phyloP scores from a whole-genome alignment of 805 yeast species.

The Wickerhamomyces bisporus region DNA sequence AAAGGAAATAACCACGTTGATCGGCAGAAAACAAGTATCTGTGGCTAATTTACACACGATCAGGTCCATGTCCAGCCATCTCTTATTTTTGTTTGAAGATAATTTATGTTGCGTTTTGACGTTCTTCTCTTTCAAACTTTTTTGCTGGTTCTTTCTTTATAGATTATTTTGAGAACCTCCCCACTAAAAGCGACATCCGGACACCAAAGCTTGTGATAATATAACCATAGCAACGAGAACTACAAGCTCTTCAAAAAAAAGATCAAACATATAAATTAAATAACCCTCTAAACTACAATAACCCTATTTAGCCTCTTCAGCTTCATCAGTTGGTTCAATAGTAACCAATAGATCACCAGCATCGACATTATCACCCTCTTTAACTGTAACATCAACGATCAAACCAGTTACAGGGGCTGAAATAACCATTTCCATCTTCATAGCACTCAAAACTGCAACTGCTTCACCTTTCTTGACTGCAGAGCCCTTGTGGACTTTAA shows the following conservation, averaged over 20 bases:
- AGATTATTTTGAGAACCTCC: no score
- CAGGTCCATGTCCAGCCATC: constrained; percentile 11
- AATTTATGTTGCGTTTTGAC: neutral
- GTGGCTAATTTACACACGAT: constrained; percentile 4
- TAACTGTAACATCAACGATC: constrained; percentile 68
- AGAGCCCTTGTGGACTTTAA: constrained; percentile 81
- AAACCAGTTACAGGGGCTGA: constrained; percentile 87
- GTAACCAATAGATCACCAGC: constrained; percentile 82
- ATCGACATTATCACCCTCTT: constrained; percentile 93
- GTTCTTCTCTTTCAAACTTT: neutral
- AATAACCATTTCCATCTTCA: constrained; percentile 99
- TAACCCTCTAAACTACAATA: neutral
- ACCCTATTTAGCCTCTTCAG: constrained; percentile 1
- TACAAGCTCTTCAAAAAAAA: neutral
- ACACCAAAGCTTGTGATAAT: no score
- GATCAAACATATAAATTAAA: neutral
- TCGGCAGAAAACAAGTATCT: no score
- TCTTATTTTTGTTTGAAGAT: neutral
- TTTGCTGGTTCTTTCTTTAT: no score
- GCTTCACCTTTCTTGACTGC: constrained; percentile 97
- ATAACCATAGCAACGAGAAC: no score
- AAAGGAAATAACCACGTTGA: constrained; percentile 7
- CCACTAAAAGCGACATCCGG: no score
- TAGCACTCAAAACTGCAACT: constrained; percentile 87
- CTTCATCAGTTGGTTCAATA: constrained; percentile 31